Conservation (phyloP, 805 yeast genomes). For the Danielozyma ontarioensis region DNA sequence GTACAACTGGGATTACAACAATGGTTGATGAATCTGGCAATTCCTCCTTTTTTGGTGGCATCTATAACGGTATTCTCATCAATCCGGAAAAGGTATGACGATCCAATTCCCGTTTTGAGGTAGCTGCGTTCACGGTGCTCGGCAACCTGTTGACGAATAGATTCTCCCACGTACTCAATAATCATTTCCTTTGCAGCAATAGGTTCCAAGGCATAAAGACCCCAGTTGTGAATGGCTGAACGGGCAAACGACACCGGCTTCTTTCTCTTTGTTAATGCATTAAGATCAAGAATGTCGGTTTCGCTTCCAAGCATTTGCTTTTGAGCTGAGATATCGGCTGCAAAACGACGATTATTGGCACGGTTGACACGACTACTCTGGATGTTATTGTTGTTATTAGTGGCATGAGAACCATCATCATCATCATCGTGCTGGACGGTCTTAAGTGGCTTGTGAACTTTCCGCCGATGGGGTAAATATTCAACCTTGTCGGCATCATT, state of each 20-base stretch:
- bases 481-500: constrained; percentile 67
- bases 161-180: constrained; percentile 95
- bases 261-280: constrained; percentile 82
- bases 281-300: constrained; percentile 74
- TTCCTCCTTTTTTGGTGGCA: constrained; percentile 96
- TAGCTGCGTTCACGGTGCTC: constrained; percentile 87
- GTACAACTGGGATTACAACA: constrained; percentile 98
- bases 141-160: constrained; percentile 88
- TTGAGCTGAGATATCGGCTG: constrained; percentile 82
- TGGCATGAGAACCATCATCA: constrained; percentile 15
- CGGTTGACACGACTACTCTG: constrained; percentile 82
- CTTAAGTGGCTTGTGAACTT: constrained; percentile 61
- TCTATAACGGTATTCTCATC: constrained; percentile 94
- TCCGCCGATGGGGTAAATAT: constrained; percentile 79
- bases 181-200: constrained; percentile 97
- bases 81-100: constrained; percentile 85
- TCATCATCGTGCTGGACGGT: constrained; percentile 67
- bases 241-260: constrained; percentile 96
- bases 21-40: constrained; percentile 94
- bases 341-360: constrained; percentile 82
- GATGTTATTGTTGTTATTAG: constrained; percentile 10
- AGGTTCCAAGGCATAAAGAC: constrained; percentile 90
- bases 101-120: constrained; percentile 87
- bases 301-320: constrained; percentile 74
- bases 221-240: constrained; percentile 98